A percentile compares a stretch with the other conserved stretches of the same genome.
Conservation (phyloP, 2,329 filamentous ascomycete genomes). For the Parascedosporium putredinis region DNA sequence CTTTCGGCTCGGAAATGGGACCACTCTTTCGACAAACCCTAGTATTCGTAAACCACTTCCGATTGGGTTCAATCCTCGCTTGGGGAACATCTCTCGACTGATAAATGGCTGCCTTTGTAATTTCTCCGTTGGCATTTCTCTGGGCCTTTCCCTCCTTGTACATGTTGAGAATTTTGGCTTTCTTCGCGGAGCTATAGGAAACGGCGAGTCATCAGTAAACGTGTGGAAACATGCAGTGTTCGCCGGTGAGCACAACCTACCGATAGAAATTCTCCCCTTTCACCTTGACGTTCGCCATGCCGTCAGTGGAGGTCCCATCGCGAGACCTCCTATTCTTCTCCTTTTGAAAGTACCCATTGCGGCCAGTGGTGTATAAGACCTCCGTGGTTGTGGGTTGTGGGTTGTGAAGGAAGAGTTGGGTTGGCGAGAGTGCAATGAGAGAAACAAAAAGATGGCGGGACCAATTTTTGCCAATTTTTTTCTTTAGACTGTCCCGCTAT, state of each 20-base stretch:
- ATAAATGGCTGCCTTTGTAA: slow-evolving; percentile 73
- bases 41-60: slow-evolving; percentile 97
- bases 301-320: slow-evolving; percentile 76
- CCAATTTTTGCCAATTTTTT: not conserved
- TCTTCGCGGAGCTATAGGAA: slow-evolving; percentile 55
- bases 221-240: not conserved
- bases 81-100: slow-evolving; percentile 73
- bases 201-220: slow-evolving; percentile 8
- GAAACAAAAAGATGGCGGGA: slow-evolving; percentile 3
- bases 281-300: slow-evolving; percentile 79
- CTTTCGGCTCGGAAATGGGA: not conserved
- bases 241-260: slow-evolving; percentile 25
- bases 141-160: slow-evolving; percentile 78
- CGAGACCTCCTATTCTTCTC: slow-evolving; percentile 73
- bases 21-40: slow-evolving; percentile 30
- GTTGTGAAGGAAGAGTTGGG: not conserved
- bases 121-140: slow-evolving; percentile 72
- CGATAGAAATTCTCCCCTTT: slow-evolving; percentile 99
- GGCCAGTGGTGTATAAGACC: slow-evolving; percentile 9
- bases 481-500: not conserved
- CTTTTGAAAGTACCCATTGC: slow-evolving; percentile 86
- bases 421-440: not conserved
- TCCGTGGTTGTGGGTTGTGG: not conserved
- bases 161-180: slow-evolving; percentile 80
- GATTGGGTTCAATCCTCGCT: slow-evolving; percentile 86